Evolutionary conservation across 2,329 filamentous ascomycete genomes (phyloP), one percentile per base, ranked within the genome.

Genomic region (Aspergillus tubingensis): DNA sequence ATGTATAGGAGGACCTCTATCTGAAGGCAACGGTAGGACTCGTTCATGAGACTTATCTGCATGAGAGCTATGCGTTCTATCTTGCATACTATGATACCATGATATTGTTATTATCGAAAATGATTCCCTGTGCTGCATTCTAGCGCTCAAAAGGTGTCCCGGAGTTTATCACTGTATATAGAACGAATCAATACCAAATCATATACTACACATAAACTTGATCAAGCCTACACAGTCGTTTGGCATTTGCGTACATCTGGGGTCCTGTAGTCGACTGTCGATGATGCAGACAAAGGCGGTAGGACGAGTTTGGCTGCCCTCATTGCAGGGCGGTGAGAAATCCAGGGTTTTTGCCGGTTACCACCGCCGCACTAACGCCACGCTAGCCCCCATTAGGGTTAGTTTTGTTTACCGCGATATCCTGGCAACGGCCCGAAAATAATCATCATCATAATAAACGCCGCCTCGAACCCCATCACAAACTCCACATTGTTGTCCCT

Each of bases 371-470:
- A 2, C 21, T 4, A 30, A n/a, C 36, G n/a, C 11, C 2, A 25
- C 39, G 38, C 60, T 56, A 66, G 44, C 27, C 68, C 63, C 5
- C 30, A 59, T 61, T 39, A 27, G 64, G 71, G 41, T 62, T 74
- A 71, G 69, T 61, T 69, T 70, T 71, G 68, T 74, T 74, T 74
- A 74, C 67, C 60, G 27, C 58, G 58, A 68, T 11, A 36, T 65
- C 68, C 64, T 60, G 66, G 67, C 69, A 68, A 68, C 68, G 53
- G 63, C 23, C 57, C 60, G 64, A 68, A 67, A 65, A 44, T 44
- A 65, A 61, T 65, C 61, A 64, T 62, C 58, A 65, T 62, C 58
- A 65, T 62, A 66, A 66, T 58, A 62, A 66, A 68, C 66, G 60
- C 51, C 48, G 25, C 41, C 38, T 61, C 54, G 50, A 57, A 57